phyloP scores from a whole-genome alignment of 225 moss, liverwort and hornwort species.

The Straminergon stramineum region DNA sequence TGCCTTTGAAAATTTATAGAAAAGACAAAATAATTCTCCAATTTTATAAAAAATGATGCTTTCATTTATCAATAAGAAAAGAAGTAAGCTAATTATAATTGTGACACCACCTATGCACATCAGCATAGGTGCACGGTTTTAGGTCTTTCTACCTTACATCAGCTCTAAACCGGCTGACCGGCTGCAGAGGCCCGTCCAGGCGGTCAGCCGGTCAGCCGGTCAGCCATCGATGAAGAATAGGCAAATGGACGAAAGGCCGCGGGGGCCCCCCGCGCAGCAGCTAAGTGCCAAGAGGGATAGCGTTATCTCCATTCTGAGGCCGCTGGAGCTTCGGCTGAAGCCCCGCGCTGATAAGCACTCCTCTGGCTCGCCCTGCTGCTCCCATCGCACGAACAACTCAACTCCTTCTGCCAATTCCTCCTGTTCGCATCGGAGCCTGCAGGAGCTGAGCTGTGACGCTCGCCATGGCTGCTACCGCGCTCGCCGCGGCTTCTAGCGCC shows the following conservation, averaged over 20 bases:
- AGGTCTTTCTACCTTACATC: no score
- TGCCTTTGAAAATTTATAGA: not conserved
- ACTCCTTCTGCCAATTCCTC: not conserved
- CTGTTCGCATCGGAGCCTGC: not conserved
- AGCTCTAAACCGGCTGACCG: no score
- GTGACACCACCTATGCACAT: not conserved
- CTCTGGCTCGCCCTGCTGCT: not conserved
- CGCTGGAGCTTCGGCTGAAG: not conserved
- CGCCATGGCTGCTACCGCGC: constrained; percentile 35
- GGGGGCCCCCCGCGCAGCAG: not conserved
- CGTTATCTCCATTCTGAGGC: constrained; percentile 21
- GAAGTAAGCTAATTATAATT: no score
- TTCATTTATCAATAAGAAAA: not conserved
- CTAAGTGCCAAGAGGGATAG: not conserved
- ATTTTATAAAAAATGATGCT: not conserved
- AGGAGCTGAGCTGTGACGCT: not conserved
- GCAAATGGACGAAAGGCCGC: not conserved
- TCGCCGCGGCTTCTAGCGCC: constrained; percentile 20
- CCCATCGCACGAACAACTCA: not conserved
- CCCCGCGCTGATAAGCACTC: not conserved
- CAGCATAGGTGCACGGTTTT: not conserved
- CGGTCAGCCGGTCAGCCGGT: no score
- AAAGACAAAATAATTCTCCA: not conserved
- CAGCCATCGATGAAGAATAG: not conserved
- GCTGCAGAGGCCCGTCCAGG: no score